phyloP scores from a whole-genome alignment of 2,329 filamentous ascomycete genomes.

The Xylaria sp. region DNA sequence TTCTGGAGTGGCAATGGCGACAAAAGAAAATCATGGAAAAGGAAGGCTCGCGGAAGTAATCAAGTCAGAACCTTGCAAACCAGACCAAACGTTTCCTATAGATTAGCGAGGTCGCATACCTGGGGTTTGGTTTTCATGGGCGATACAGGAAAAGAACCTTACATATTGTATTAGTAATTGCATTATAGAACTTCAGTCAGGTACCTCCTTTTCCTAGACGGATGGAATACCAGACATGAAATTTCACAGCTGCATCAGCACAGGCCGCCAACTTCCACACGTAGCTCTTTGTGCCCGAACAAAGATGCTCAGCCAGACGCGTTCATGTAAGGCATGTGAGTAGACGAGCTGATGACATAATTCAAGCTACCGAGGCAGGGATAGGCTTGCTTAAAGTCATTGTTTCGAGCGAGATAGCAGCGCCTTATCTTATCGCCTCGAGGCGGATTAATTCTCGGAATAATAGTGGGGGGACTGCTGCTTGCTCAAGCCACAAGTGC shows the following conservation, averaged over 20 bases:
- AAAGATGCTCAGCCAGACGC: too few species aligned
- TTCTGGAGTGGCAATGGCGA: constrained; percentile 85
- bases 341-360: constrained; percentile 1
- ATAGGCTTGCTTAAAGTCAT: constrained; percentile 14
- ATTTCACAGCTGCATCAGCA: too few species aligned
- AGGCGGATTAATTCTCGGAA: constrained; percentile 29
- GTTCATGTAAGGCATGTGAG: too few species aligned
- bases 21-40: constrained; percentile 62
- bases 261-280: too few species aligned
- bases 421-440: constrained; percentile 24
- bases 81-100: not conserved
- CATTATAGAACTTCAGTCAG: not conserved
- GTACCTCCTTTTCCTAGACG: not conserved
- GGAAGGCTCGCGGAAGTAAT: constrained; percentile 46
- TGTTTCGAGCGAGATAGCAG: constrained; percentile 4
- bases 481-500: constrained; percentile 4
- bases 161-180: not conserved
- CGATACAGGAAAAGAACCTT: constrained; percentile 3
- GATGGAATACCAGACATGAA: not conserved
- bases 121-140: constrained; percentile 19
- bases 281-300: too few species aligned
- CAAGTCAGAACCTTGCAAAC: not conserved
- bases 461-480: constrained; percentile 3
- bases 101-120: constrained; percentile 9
- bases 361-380: constrained; percentile 16